A percentile compares a stretch with the other conserved stretches of the same genome.
Conservation (phyloP, 495 filamentous ascomycete genomes). For the Xylaria venustula region DNA sequence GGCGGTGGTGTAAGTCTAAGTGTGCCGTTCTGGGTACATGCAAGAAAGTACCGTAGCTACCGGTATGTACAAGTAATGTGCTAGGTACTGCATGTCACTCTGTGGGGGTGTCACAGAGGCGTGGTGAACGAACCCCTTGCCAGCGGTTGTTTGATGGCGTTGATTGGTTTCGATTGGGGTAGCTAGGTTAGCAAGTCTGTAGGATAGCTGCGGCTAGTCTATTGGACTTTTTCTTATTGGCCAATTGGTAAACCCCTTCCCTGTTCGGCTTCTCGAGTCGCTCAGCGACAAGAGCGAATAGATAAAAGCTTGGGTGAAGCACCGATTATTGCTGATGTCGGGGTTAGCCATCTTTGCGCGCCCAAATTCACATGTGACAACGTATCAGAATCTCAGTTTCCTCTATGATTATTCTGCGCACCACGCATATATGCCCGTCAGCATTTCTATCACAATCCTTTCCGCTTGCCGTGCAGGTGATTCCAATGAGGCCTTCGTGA, state of each 20-base stretch:
- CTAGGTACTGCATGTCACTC: conserved; percentile 1
- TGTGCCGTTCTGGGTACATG: no score
- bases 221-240: not conserved
- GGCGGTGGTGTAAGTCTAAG: no score
- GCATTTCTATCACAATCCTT: not conserved
- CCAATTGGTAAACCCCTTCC: not conserved
- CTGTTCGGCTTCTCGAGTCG: no score
- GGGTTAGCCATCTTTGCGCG: no score
- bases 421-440: not conserved
- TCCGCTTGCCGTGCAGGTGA: not conserved
- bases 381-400: not conserved
- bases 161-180: conserved; percentile 28
- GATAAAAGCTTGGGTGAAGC: no score
- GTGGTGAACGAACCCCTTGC: conserved; percentile 11
- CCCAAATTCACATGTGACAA: no score
- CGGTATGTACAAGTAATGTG: not conserved
- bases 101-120: conserved; percentile 15
- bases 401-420: not conserved
- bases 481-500: not conserved
- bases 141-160: conserved; percentile 24
- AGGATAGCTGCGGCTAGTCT: not conserved
- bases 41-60: no score
- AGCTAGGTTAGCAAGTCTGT: conserved; percentile 17
- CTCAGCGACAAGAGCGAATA: no score
- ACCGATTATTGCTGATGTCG: no score